Conservation (phyloP, 1,284 basidiomycete genomes). For the Golubevia sp. region DNA sequence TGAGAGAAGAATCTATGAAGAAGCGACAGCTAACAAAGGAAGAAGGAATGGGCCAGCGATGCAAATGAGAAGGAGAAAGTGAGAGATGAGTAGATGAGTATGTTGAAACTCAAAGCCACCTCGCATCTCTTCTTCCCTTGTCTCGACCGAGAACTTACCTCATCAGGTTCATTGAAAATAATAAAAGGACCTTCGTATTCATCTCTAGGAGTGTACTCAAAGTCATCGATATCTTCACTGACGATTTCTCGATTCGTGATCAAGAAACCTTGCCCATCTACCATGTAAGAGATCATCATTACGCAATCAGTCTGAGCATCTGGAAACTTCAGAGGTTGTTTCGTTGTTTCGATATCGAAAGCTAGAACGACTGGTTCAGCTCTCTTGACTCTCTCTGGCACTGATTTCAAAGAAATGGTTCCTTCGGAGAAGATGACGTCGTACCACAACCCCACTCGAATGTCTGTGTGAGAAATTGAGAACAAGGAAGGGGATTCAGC, state of each 20-base stretch:
- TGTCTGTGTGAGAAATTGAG: conserved; percentile 16
- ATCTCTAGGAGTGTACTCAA: conserved; percentile 60
- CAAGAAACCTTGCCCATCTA: conserved; percentile 60
- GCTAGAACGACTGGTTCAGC: conserved; percentile 61
- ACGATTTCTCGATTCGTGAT: conserved; percentile 61
- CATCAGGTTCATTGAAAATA: conserved; percentile 57
- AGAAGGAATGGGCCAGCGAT: too few species aligned
- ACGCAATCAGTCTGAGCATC: conserved; percentile 55
- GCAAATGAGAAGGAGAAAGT: conserved; percentile 8
- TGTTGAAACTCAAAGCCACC: neutral
- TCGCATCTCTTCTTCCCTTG: neutral
- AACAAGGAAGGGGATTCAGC: neutral
- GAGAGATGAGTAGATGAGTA: neutral
- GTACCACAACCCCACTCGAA: conserved; percentile 61
- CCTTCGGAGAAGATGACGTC: conserved; percentile 47
- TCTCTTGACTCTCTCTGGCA: conserved; percentile 58
- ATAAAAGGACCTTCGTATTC: conserved; percentile 61
- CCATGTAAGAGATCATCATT: conserved; percentile 63
- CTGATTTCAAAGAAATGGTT: conserved; percentile 29
- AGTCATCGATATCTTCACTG: conserved; percentile 59
- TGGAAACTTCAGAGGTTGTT: conserved; percentile 61
- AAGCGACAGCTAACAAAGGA: conserved; percentile 18
- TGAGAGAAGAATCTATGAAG: conserved; percentile 52
- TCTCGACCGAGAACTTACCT: conserved; percentile 21
- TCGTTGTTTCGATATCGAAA: conserved; percentile 62